Evolutionary conservation across 2,329 filamentous ascomycete genomes (phyloP), one percentile per base, ranked within the genome.

Genomic region (Xylariaceae sp.): DNA sequence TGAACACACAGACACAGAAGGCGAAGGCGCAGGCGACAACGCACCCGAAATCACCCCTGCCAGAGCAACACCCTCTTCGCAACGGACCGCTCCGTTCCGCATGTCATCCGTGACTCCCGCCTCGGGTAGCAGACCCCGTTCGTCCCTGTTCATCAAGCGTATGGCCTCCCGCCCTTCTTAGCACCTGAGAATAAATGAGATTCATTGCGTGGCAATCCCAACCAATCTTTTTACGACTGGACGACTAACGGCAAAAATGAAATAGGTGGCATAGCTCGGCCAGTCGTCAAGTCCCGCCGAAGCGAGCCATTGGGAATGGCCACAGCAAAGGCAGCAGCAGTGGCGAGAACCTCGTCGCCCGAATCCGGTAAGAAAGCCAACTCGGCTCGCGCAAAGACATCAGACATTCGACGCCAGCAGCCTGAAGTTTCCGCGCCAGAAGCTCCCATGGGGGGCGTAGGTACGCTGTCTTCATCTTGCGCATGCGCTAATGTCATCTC

Each of bases 401-500:
- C 66, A 3, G 56, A 62, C 50, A 60, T 64, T 37, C 57, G 59
- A 48, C 63, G 58, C 52, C 47, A 60, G 39, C 61, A 63, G 10
- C 45, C 18, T 18, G 60, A 61, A 13, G 53, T 53, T 11, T 59
- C 61, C 13, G 68, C 61, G 3, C 70, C 71, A 1, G 65, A 68
- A 39, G 68, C 68, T 23, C 58, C 69, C 52, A 72, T 71, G 70
- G 69, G 68, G 5, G 62, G 56, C 41, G 57, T 62, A 58, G 65
- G 69, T 70, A 63, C 5, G 41, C 13, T 39, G 64, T 53, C 15
- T 47, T 15, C 23, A 17, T 35, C 17, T 18, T 48, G 23, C 49
- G 49, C 34, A 13, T 51, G 8, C 47, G 23, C 49, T 5, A 15
- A 4, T 18, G 6, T 18, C 23, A 15, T 51, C 23, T 9, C 37